These are phyloP conservation scores for Piper longum DNA, from an alignment of 164 flowering plant genomes.

Conservation along the genomic window DNA sequence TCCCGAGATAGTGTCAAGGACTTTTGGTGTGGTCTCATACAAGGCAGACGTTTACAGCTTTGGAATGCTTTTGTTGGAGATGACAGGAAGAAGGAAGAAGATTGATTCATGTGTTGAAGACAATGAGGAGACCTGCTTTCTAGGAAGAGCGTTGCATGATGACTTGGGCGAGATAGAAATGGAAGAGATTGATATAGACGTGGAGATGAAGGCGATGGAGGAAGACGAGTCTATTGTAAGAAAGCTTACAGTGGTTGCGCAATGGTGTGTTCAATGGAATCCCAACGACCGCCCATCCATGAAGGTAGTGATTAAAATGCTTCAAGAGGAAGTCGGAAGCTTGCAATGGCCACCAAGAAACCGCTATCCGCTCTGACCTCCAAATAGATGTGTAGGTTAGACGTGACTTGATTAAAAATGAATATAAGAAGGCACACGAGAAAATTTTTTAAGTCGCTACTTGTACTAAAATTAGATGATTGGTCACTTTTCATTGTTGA, in stretches of 20 bases:
- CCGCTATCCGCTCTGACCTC: too few species aligned
- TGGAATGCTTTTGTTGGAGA: constrained; percentile 5
- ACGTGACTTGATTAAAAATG: too few species aligned
- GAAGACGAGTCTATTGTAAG: constrained; percentile 5
- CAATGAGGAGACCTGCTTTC: background rate
- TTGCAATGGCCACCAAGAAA: constrained; percentile 7
- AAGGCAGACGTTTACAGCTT: constrained; percentile 10
- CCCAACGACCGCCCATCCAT: constrained; percentile 10
- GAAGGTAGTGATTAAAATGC: constrained; percentile 7
- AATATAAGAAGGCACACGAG: too few species aligned
- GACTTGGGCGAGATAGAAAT: background rate
- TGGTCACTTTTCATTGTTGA: too few species aligned
- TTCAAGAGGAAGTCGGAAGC: constrained; percentile 3
- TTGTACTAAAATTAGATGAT: too few species aligned
- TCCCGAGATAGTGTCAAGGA: constrained; percentile 6
- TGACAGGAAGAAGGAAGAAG: constrained; percentile 3
- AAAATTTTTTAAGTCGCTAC: too few species aligned
- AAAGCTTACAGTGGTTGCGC: constrained; percentile 8
- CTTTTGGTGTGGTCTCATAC: constrained; percentile 5
- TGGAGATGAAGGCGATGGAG: background rate
- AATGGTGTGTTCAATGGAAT: constrained; percentile 12
- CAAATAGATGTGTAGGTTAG: too few species aligned
- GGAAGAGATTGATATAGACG: background rate
- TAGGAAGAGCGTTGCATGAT: background rate
- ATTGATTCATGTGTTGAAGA: background rate